Percentiles rank a stretch among this genome's conserved stretches.
Conservation (phyloP, 768 basidiomycete species). For the Lepiota subincarnata region DNA sequence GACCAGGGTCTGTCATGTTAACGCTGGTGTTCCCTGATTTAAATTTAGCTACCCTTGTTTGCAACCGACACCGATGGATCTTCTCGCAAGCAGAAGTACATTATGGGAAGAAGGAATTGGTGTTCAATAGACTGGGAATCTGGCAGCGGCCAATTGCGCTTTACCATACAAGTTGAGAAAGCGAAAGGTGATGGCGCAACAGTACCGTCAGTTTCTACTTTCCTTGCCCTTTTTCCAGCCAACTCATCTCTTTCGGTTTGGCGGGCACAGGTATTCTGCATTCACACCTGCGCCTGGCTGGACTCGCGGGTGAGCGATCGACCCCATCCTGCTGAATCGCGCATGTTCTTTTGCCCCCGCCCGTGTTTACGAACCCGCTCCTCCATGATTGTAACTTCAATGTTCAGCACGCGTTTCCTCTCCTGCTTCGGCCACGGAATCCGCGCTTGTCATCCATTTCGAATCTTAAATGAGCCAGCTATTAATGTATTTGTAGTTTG, state of each 20-base stretch:
- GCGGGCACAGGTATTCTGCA: slow-evolving; percentile 1
- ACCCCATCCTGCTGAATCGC: too few species aligned
- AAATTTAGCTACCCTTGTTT: slow-evolving; percentile 69
- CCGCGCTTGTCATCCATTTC: too few species aligned
- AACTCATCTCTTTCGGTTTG: not conserved
- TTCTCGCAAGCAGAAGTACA: slow-evolving; percentile 68
- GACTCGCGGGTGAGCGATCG: not conserved
- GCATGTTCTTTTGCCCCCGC: too few species aligned
- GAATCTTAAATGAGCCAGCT: too few species aligned
- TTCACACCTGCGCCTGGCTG: slow-evolving; percentile 6
- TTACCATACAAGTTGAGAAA: slow-evolving; percentile 84
- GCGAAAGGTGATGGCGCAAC: slow-evolving; percentile 80
- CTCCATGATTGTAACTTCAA: too few species aligned
- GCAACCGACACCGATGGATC: slow-evolving; percentile 70
- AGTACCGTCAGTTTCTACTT: slow-evolving; percentile 50
- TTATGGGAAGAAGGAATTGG: slow-evolving; percentile 92
- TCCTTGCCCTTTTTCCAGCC: not conserved
- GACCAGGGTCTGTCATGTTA: slow-evolving; percentile 1
- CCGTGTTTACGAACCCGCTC: too few species aligned
- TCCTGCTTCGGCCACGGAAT: too few species aligned
- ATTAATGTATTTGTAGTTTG: too few species aligned
- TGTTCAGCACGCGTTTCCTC: too few species aligned
- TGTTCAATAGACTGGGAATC: slow-evolving; percentile 62
- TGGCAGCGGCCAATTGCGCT: slow-evolving; percentile 60
- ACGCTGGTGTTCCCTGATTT: not conserved